Conservation (phyloP, 345 rosid genomes). For the Conringia planisiliqua region DNA sequence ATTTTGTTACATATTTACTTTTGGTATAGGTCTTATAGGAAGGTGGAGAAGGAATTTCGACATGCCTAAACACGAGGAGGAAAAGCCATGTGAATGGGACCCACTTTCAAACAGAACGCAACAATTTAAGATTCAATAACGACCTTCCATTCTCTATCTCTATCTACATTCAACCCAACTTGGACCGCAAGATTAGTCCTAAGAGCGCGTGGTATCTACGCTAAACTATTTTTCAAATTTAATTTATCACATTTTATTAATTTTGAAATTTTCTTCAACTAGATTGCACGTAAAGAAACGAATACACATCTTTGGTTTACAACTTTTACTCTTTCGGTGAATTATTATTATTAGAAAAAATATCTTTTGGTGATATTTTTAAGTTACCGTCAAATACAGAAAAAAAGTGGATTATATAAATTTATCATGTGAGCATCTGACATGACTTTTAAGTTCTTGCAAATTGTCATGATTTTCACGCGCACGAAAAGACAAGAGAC, state of each 20-base stretch:
- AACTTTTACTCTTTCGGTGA: background rate
- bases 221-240: background rate
- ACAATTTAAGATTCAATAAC: constrained; percentile 14
- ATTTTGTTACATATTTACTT: too few species aligned
- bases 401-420: background rate
- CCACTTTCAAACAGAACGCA: background rate
- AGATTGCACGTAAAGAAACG: constrained; percentile 21
- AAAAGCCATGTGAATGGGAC: constrained; percentile 5
- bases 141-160: constrained; percentile 11
- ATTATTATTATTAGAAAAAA: background rate
- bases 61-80: background rate
- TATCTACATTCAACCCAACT: constrained; percentile 25
- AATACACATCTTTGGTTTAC: background rate
- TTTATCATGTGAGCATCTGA: background rate
- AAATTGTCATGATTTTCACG: constrained; percentile 4
- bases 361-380: background rate
- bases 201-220: constrained; percentile 5
- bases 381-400: background rate
- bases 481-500: background rate
- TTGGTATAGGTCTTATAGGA: too few species aligned
- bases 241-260: too few species aligned
- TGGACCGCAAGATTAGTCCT: constrained; percentile 19
- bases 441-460: background rate
- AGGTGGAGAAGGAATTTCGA: too few species aligned
- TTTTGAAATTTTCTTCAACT: constrained; percentile 8